Evolutionary conservation across 768 basidiomycete species (phyloP).

Genomic region (Termitomyces bulborhizus): DNA sequence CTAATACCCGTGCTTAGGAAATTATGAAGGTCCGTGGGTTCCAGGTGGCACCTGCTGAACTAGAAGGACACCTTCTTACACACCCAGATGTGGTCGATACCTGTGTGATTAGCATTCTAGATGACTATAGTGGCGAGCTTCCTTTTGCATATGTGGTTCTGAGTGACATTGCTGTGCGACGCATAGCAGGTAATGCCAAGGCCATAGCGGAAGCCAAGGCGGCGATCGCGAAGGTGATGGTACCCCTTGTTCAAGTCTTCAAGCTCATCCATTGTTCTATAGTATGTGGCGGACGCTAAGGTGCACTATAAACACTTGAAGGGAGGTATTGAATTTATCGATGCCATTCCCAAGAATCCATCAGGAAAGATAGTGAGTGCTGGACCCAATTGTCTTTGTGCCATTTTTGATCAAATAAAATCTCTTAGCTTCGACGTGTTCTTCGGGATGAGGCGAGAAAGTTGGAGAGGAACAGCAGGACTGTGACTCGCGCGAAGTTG

Average conservation of each 20-base stretch:
- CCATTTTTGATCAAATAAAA: not conserved
- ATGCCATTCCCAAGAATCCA: constrained; percentile 62
- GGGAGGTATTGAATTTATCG: constrained; percentile 59
- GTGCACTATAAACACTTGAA: constrained; percentile 53
- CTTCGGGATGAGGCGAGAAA: constrained; percentile 44
- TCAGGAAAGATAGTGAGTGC: constrained; percentile 57
- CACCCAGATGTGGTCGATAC: constrained; percentile 57
- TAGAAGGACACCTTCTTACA: constrained; percentile 57
- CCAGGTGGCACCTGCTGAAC: constrained; percentile 61
- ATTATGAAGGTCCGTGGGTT: constrained; percentile 61
- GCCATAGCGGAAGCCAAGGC: constrained; percentile 34
- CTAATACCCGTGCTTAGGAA: constrained; percentile 36
- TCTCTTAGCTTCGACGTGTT: constrained; percentile 38
- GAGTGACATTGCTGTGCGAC: constrained; percentile 30
- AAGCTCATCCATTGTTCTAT: not conserved
- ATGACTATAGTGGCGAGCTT: constrained; percentile 73
- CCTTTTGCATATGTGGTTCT: constrained; percentile 68
- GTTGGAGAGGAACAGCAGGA: not conserved
- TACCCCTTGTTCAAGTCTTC: not conserved
- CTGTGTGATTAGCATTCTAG: constrained; percentile 61
- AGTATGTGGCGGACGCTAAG: constrained; percentile 57
- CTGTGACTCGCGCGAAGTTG: constrained; percentile 8
- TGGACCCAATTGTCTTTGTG: not conserved
- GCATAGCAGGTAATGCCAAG: constrained; percentile 23
- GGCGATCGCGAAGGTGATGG: constrained; percentile 48